Conservation (phyloP, 2,329 filamentous ascomycete genomes). For the Cladophialophora yegresii region DNA sequence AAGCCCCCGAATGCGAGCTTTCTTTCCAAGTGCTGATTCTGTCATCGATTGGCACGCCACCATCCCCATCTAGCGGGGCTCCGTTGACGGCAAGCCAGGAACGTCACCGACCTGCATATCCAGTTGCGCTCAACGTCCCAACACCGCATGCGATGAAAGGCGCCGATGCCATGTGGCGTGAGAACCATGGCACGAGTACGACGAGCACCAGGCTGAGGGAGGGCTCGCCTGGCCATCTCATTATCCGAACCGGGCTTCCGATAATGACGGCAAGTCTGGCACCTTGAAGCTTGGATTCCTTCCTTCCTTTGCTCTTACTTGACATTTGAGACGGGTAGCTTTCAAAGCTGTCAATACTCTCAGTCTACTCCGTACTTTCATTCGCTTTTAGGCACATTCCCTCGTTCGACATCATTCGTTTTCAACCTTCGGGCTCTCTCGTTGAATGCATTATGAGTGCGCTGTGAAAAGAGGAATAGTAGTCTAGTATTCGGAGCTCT, state of each 20-base stretch:
- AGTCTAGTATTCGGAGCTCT: slow-evolving; percentile 5
- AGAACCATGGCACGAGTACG: neutral
- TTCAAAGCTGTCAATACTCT: slow-evolving; percentile 2
- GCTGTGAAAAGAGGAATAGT: slow-evolving; percentile 6
- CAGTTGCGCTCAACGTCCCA: slow-evolving; percentile 6
- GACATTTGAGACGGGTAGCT: slow-evolving; percentile 8
- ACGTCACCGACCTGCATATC: slow-evolving; percentile 26
- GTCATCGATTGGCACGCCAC: slow-evolving; percentile 26
- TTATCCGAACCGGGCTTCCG: slow-evolving; percentile 3
- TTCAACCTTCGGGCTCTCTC: slow-evolving; percentile 2
- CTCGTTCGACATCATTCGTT: slow-evolving; percentile 16
- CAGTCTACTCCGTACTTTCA: slow-evolving; percentile 5
- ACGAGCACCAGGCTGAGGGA: slow-evolving; percentile 1
- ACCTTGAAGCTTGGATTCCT: slow-evolving; percentile 12
- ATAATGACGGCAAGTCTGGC: slow-evolving; percentile 24
- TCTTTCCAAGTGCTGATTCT: slow-evolving; percentile 12
- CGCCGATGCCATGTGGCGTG: slow-evolving; percentile 30
- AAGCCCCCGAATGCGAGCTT: slow-evolving; percentile 18
- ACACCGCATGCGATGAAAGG: neutral
- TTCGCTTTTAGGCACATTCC: slow-evolving; percentile 8
- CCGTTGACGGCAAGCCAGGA: slow-evolving; percentile 28
- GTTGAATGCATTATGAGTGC: slow-evolving; percentile 16
- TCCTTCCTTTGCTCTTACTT: slow-evolving; percentile 18
- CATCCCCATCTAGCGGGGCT: slow-evolving; percentile 28
- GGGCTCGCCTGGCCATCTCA: slow-evolving; percentile 8